phyloP scores from a whole-genome alignment of 305 asterid genomes.

The Fraxinus floribunda region DNA sequence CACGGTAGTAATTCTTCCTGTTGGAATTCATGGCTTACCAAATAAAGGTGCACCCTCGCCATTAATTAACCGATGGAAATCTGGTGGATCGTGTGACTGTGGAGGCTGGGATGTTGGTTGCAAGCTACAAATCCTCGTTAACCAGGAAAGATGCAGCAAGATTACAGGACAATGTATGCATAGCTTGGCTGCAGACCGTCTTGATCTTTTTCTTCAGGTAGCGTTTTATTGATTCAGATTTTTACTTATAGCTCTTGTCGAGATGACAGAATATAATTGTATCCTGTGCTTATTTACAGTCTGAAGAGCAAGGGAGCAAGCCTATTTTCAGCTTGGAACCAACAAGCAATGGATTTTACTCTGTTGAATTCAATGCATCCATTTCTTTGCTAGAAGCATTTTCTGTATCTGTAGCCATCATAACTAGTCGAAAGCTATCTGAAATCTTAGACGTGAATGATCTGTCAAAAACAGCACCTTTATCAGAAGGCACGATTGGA shows the following conservation, averaged over 20 bases:
- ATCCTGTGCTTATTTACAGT: slow-evolving; percentile 39
- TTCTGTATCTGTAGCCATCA: slow-evolving; percentile 64
- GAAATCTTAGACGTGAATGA: slow-evolving; percentile 35
- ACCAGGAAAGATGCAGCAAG: slow-evolving; percentile 29
- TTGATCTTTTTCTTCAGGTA: slow-evolving; percentile 71
- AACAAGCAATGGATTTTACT: slow-evolving; percentile 52
- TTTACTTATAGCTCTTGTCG: neutral
- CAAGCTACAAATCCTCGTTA: slow-evolving; percentile 65
- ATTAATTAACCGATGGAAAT: slow-evolving; percentile 71
- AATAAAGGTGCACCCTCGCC: slow-evolving; percentile 67
- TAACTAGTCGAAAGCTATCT: slow-evolving; percentile 50
- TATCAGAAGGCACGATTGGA: slow-evolving; percentile 25
- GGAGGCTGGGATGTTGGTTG: slow-evolving; percentile 99
- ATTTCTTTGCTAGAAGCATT: slow-evolving; percentile 74
- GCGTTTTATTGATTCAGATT: neutral
- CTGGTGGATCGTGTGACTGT: slow-evolving; percentile 89
- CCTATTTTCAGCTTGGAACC: slow-evolving; percentile 70
- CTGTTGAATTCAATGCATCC: slow-evolving; percentile 58
- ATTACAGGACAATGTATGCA: slow-evolving; percentile 20
- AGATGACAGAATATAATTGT: neutral
- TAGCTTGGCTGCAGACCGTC: slow-evolving; percentile 32
- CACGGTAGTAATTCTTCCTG: slow-evolving; percentile 70
- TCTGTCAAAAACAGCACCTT: slow-evolving; percentile 26
- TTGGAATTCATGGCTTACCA: slow-evolving; percentile 70
- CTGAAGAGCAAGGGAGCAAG: slow-evolving; percentile 40